phyloP scores from a whole-genome alignment of 305 asterid species.

The Salvia sclarea region DNA sequence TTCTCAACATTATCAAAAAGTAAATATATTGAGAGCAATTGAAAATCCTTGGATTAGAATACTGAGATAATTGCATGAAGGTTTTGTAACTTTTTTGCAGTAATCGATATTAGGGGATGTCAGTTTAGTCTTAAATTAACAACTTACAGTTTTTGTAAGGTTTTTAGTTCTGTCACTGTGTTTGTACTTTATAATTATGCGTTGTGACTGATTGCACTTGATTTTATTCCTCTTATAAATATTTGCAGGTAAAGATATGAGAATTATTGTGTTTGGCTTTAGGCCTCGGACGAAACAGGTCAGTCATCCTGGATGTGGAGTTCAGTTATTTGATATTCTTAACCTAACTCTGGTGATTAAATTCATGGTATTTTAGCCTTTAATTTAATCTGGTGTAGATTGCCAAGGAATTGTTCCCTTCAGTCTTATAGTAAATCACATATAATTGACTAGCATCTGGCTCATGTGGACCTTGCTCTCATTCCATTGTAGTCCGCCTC shows the following conservation, averaged over 20 bases:
- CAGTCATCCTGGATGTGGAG: conserved; percentile 32
- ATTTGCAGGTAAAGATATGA: conserved; percentile 91
- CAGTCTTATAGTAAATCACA: neutral
- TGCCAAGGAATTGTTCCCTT: conserved; percentile 6
- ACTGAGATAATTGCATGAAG: conserved; percentile 4
- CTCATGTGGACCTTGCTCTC: neutral
- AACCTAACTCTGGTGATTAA: conserved; percentile 23
- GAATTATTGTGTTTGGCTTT: conserved; percentile 89
- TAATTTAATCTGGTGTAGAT: conserved; percentile 22
- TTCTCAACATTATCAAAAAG: conserved; percentile 26
- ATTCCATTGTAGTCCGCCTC: neutral
- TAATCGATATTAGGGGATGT: conserved; percentile 17
- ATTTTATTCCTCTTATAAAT: conserved; percentile 20
- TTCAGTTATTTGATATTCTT: conserved; percentile 27
- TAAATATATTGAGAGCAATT: conserved; percentile 18
- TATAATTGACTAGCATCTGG: neutral
- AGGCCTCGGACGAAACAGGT: conserved; percentile 96
- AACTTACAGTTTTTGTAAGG: neutral
- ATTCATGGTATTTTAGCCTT: conserved; percentile 15
- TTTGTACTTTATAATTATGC: conserved; percentile 19
- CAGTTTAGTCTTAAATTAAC: conserved; percentile 12
- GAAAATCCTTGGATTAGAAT: conserved; percentile 7
- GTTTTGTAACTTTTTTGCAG: conserved; percentile 12
- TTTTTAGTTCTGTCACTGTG: neutral
- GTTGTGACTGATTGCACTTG: conserved; percentile 24